A percentile compares a stretch with the other conserved stretches of the same genome.
Conservation (phyloP, 345 rosid genomes). For the Balakata baccata region DNA sequence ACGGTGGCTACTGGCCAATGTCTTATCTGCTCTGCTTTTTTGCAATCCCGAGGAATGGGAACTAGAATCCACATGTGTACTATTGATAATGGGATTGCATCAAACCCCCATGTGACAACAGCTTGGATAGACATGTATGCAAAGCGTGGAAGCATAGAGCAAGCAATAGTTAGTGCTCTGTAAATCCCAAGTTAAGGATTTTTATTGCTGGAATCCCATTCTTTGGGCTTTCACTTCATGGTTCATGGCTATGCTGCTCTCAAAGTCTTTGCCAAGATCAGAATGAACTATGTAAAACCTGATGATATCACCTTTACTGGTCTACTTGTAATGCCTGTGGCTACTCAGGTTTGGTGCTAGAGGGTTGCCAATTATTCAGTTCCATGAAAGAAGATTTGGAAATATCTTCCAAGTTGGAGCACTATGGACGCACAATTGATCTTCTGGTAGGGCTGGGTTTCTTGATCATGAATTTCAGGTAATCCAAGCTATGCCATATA, state of each 20-base stretch:
- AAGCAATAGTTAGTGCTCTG: conserved; percentile 13
- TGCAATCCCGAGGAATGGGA: conserved; percentile 26
- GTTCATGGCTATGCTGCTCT: conserved; percentile 23
- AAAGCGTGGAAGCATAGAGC: conserved; percentile 30
- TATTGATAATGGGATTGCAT: conserved; percentile 14
- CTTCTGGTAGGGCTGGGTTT: conserved; percentile 21
- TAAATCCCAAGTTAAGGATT: conserved; percentile 24
- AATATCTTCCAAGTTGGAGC: conserved; percentile 28
- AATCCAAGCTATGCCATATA: conserved; percentile 26
- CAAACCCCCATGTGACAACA: conserved; percentile 21
- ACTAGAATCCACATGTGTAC: conserved; percentile 10
- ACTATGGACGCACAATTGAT: conserved; percentile 31
- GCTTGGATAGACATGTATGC: conserved; percentile 30
- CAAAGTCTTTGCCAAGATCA: conserved; percentile 18
- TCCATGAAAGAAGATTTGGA: conserved; percentile 24
- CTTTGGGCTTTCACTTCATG: conserved; percentile 25
- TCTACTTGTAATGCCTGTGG: conserved; percentile 28
- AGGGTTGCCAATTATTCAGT: conserved; percentile 22
- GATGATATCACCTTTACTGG: conserved; percentile 29
- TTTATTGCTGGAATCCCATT: conserved; percentile 32
- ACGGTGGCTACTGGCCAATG: conserved; percentile 18
- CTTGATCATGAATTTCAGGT: conserved; percentile 15
- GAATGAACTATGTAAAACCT: not conserved
- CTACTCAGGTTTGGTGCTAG: conserved; percentile 29
- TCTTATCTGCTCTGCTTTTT: conserved; percentile 26